Percentiles rank a stretch among this genome's conserved stretches.
phyloP scores from a whole-genome alignment of 257 asterid species.

The Penstemon barbatus region DNA sequence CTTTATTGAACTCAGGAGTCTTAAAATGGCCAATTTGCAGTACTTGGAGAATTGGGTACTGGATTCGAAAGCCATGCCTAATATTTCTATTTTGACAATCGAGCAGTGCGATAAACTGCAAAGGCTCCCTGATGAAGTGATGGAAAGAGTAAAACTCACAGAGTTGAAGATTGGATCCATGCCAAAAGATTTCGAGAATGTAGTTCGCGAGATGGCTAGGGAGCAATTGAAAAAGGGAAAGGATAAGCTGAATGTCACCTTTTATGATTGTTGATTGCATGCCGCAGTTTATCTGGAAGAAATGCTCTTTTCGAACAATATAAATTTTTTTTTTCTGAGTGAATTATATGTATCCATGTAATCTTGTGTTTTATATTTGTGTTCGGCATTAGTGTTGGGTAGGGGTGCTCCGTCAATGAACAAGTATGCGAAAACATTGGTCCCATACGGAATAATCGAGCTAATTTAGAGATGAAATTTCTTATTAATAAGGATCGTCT shows the following conservation, averaged over 20 bases:
- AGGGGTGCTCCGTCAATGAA: too few species aligned
- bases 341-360: too few species aligned
- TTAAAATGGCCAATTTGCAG: slow-evolving; percentile 29
- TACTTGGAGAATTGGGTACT: slow-evolving; percentile 18
- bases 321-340: too few species aligned
- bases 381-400: too few species aligned
- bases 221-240: neutral
- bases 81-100: slow-evolving; percentile 25
- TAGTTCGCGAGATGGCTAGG: neutral
- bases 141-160: neutral
- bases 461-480: too few species aligned
- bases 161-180: neutral
- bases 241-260: neutral
- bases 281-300: neutral
- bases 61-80: slow-evolving; percentile 28
- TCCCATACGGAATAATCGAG: too few species aligned
- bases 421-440: too few species aligned
- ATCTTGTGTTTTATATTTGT: too few species aligned
- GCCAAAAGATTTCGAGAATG: neutral
- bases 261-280: neutral
- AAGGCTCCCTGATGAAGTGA: neutral
- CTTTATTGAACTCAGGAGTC: slow-evolving; percentile 28
- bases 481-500: too few species aligned
- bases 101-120: neutral
- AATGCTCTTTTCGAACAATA: too few species aligned